Percentiles rank a stretch among this genome's conserved stretches.
These are phyloP conservation scores for Anthracocystis setariae DNA, from an alignment of 1,284 basidiomycete species.

Conservation along the genomic window DNA sequence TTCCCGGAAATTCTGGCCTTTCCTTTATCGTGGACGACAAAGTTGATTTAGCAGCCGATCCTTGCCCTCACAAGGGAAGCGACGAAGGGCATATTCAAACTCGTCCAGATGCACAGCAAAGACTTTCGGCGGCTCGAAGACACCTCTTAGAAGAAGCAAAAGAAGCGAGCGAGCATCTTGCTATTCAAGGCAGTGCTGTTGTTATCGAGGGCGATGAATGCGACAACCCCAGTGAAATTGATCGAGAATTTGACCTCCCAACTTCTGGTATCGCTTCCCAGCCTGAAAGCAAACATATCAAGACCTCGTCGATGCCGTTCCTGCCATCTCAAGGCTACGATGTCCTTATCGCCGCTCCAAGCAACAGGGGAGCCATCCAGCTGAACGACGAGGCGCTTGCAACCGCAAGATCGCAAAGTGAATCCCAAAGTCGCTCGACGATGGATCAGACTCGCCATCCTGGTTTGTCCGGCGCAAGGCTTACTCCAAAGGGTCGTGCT, in stretches of 20 bases:
- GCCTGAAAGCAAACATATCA: constrained; percentile 21
- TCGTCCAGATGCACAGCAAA: constrained; percentile 4
- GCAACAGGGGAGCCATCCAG: constrained; percentile 13
- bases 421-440: constrained; percentile 12
- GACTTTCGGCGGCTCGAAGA: constrained; percentile 12
- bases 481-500: constrained; percentile 16
- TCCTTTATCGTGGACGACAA: no score
- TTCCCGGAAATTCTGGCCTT: no score
- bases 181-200: constrained; percentile 14
- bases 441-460: constrained; percentile 35
- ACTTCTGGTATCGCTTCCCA: not conserved
- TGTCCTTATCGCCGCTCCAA: constrained; percentile 11
- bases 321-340: constrained; percentile 27
- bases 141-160: constrained; percentile 21
- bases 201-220: not conserved
- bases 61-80: no score
- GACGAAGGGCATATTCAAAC: no score
- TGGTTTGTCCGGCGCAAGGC: constrained; percentile 25
- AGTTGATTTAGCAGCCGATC: no score
- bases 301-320: constrained; percentile 33
- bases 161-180: constrained; percentile 5
- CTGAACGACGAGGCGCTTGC: constrained; percentile 4
- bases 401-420: constrained; percentile 4
- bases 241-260: not conserved
- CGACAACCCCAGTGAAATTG: constrained; percentile 3